Percentiles rank a stretch among this genome's conserved stretches.
These are phyloP conservation scores for Colletotrichum sublineola DNA, from an alignment of 2,329 filamentous ascomycete species.

Conservation along the genomic window DNA sequence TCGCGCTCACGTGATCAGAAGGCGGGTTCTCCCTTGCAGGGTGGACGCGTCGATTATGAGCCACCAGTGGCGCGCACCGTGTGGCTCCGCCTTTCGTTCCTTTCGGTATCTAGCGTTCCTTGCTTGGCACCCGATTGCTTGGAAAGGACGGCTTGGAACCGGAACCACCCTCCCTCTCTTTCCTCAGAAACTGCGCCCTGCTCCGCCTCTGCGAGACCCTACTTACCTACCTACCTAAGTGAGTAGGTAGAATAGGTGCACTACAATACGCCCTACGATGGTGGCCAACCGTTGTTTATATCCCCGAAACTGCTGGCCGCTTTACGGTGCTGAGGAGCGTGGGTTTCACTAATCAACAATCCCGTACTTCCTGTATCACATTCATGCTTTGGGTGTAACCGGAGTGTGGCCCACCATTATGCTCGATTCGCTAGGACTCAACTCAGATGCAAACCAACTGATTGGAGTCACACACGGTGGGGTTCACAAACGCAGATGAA, in stretches of 20 bases:
- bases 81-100: constrained; percentile 13
- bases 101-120: neutral
- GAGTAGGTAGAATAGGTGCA: no score
- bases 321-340: neutral
- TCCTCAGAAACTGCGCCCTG: neutral
- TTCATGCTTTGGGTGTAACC: neutral
- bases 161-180: no score
- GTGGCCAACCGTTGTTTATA: neutral
- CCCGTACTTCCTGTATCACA: no score
- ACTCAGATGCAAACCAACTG: neutral
- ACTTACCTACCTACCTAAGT: no score
- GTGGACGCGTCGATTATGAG: neutral
- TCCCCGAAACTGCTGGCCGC: neutral
- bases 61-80: constrained; percentile 15
- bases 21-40: neutral
- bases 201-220: neutral
- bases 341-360: neutral
- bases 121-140: no score
- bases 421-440: neutral
- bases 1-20: neutral
- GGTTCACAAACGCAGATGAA: neutral
- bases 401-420: neutral
- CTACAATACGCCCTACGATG: neutral
- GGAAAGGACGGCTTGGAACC: neutral
- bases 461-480: neutral